Conservation (phyloP, 345 rosid genomes). For the Lumnitzera littorea region DNA sequence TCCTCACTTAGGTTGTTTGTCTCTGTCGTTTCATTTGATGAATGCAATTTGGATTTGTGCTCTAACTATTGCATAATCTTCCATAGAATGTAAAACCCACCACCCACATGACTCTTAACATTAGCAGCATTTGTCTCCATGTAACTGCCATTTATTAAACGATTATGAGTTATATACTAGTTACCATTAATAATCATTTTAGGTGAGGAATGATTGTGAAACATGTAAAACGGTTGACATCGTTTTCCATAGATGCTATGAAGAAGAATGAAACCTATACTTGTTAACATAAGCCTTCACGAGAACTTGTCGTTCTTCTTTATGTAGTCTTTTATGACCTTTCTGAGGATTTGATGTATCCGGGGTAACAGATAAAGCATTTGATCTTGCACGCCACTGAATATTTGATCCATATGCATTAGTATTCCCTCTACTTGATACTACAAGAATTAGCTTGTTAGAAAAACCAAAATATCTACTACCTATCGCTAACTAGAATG, state of each 20-base stretch:
- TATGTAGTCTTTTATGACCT: constrained; percentile 21
- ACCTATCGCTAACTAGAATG: too few species aligned
- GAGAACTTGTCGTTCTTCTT: constrained; percentile 35
- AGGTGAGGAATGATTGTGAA: too few species aligned
- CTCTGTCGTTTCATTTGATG: constrained; percentile 9
- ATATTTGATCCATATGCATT: constrained; percentile 12
- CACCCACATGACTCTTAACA: constrained; percentile 34
- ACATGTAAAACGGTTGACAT: neutral
- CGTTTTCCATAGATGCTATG: neutral
- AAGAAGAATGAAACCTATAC: constrained; percentile 13
- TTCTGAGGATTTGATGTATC: constrained; percentile 15
- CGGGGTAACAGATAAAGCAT: constrained; percentile 33
- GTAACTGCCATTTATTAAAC: constrained; percentile 22
- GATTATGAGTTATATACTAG: neutral
- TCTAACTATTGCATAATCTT: constrained; percentile 32
- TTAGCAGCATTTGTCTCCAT: constrained; percentile 21
- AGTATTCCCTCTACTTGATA: constrained; percentile 2
- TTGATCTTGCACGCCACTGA: constrained; percentile 23
- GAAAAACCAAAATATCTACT: too few species aligned
- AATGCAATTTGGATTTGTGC: constrained; percentile 16
- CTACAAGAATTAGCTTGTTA: neutral
- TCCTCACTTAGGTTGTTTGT: constrained; percentile 4
- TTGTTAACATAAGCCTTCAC: constrained; percentile 31
- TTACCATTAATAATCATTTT: too few species aligned
- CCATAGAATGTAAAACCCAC: constrained; percentile 24